Base-by-base conservation (phyloP, 2,329 filamentous ascomycete species). In the Hawksworthiomyces lignivorus region DNA sequence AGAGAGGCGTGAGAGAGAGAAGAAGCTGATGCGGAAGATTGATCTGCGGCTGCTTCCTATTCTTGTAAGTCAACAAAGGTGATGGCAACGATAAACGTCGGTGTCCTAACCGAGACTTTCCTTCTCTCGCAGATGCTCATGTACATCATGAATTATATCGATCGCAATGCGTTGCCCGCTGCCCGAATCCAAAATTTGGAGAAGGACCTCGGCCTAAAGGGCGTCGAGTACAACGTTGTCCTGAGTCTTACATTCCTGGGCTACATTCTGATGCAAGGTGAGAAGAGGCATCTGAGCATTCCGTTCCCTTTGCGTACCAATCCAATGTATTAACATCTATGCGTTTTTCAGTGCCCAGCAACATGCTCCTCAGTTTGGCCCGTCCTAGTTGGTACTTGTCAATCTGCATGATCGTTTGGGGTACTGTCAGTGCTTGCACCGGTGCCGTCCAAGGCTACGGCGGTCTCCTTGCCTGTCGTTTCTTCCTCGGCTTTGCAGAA, bases 131-230 rank as follows among this genome's bases (percentile, higher is more conserved):
- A 47, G 45, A 45, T 49, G 19, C 30, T 79, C 39, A 76, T 79
- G 68, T 80, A 80, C 49, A 73, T 80, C 46, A 60, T 80, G 58
- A 81, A 80, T 51, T 80, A 78, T 56, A 57, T 80, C 34, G 73
- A 59, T 27, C 50, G 56, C 1, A 58, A 58, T 26, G 55, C 54
- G 14, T 45, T 58, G 9, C 54, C 57, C 0, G 50, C 56, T n/a
- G 69, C 65, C 2, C 56, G 60, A 40, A 50, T 73, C 24, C 64
- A 64, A 5, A 65, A 65, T 4, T 56, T 73, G n/a, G 61, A 64
- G 32, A 54, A 59, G 1, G 69, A 72, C 29, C 49, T 72, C 17
- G 54, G 57, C 4, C 50, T 69, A 8, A 54, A 56, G 2, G 60
- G 62, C 4, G 55, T 58, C 11, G 54, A 70, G 43, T 70, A 68